A percentile compares a stretch with the other conserved stretches of the same genome.
These are phyloP conservation scores for Coemansia sp. DNA, from an alignment of 192 early-diverging fungal species.

Conservation along the genomic window DNA sequence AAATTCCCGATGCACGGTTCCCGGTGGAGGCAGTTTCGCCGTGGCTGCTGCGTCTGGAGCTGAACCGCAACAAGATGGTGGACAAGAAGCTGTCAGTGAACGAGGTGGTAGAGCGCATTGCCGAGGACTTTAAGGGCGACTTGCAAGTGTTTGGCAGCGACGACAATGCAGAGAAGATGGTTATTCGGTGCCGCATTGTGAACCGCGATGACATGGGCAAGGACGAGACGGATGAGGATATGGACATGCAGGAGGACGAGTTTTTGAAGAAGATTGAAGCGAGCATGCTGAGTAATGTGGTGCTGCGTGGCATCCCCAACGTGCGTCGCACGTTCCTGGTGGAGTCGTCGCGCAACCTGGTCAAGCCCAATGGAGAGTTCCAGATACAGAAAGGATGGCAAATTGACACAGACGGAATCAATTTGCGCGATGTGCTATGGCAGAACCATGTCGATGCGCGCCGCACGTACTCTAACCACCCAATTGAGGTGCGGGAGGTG, in stretches of 20 bases:
- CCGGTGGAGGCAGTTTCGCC: constrained; percentile 62
- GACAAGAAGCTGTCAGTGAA: constrained; percentile 87
- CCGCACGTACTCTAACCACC: constrained; percentile 87
- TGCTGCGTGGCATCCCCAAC: constrained; percentile 82
- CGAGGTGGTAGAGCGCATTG: constrained; percentile 75
- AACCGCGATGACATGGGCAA: constrained; percentile 59
- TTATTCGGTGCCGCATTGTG: constrained; percentile 85
- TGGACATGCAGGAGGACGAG: constrained; percentile 72
- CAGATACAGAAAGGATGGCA: constrained; percentile 65
- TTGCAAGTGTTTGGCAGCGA: constrained; percentile 81
- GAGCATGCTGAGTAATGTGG: constrained; percentile 82
- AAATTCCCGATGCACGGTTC: constrained; percentile 77
- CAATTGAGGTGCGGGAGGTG: constrained; percentile 87
- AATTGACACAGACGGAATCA: constrained; percentile 93
- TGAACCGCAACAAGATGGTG: constrained; percentile 79
- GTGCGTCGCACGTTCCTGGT: constrained; percentile 77
- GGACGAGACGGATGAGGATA: constrained; percentile 58
- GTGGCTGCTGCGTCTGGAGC: constrained; percentile 74
- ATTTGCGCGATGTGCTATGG: constrained; percentile 81
- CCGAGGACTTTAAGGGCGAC: constrained; percentile 74
- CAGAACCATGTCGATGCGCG: constrained; percentile 77
- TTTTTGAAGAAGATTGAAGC: constrained; percentile 84
- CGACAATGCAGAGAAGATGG: constrained; percentile 84
- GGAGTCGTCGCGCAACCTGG: constrained; percentile 24
- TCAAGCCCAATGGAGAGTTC: constrained; percentile 64